A percentile compares a stretch with the other conserved stretches of the same genome.
phyloP scores from a whole-genome alignment of 305 asterid species.

The Fraxinus baroniana region DNA sequence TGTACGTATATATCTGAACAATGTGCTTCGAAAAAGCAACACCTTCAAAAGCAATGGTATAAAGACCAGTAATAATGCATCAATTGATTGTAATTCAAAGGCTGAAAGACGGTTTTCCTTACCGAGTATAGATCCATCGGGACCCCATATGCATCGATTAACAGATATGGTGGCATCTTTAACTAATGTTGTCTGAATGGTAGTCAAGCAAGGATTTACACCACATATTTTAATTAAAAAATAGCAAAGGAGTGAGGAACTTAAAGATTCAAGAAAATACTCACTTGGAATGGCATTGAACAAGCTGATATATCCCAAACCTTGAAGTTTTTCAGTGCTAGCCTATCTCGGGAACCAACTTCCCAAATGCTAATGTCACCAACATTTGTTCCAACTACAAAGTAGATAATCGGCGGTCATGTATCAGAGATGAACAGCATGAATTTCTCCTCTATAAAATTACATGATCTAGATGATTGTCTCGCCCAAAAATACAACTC shows the following conservation, averaged over 20 bases:
- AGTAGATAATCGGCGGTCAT: conserved; percentile 1
- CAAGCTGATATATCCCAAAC: conserved; percentile 84
- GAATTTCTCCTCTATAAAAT: conserved; percentile 5
- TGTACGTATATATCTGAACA: conserved; percentile 79
- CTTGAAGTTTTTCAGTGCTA: conserved; percentile 72
- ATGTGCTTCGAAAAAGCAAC: conserved; percentile 94
- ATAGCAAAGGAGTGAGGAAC: conserved; percentile 11
- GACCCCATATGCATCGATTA: conserved; percentile 91
- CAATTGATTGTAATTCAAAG: conserved; percentile 1
- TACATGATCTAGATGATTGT: conserved; percentile 4
- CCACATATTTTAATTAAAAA: conserved; percentile 2
- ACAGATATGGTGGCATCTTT: conserved; percentile 88
- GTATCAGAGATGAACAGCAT: conserved; percentile 11
- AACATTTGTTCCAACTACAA: conserved; percentile 93
- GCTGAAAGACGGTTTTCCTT: conserved; percentile 19
- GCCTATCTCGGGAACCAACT: conserved; percentile 80
- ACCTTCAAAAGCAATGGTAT: conserved; percentile 46
- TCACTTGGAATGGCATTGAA: conserved; percentile 78
- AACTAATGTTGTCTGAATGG: conserved; percentile 71
- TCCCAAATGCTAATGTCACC: conserved; percentile 99
- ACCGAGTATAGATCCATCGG: conserved; percentile 97
- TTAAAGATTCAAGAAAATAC: conserved; percentile 15
- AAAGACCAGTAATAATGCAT: conserved; percentile 24
- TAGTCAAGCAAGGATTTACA: conserved; percentile 21
- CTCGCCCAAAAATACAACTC: conserved; percentile 12